Evolutionary conservation across 2,329 filamentous ascomycete genomes (phyloP), one percentile per base, ranked within the genome.

Genomic region (Pseudocercospora pini-densiflorae): DNA sequence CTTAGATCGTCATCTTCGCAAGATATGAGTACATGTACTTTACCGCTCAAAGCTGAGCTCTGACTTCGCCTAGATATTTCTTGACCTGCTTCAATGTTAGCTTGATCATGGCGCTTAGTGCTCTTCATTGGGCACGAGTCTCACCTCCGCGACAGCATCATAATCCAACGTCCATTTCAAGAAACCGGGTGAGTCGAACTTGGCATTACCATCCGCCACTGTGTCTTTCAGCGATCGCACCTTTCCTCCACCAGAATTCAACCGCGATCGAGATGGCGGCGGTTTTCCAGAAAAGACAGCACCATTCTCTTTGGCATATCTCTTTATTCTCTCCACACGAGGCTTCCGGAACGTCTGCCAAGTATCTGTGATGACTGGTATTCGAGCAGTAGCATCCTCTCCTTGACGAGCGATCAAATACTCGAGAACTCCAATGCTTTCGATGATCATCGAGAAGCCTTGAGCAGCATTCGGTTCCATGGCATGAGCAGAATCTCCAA

Each of bases 381-480:
- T 62, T 16, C 53, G 16, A 47, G 31, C 14, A 9, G 27, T 10
- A 24, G 60, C 40, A 21, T 27, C 16, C 7, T 27, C 4, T 0
- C 61, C 53, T 6, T 21, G 2, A 31, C 65, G 62, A n/a, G 33
- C 49, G 36, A 66, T 27, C 16, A 66, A 45, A 29, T 60, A 63
- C 24, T 66, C 60, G n/a, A 66, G 64, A 19, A 66, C 64, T 3
- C 64, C 64, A 14, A 66, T 66, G 12, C 63, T 61, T 63, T 66
- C 64, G 16, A 66, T 58, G 55, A 66, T 66, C 54, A 63, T 54
- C n/a, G 64, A 63, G 64, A 63, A 66, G 31, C 64, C 64, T 63
- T 66, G 64, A 2, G 64, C 64, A 7, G 61, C 61, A 55, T 66
- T 51, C 3, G 64, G 64, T 33, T 63, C 60, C 64, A 66, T 66